Conservation (phyloP, 2,329 filamentous ascomycete species). For the Acrodontium crateriforme region DNA sequence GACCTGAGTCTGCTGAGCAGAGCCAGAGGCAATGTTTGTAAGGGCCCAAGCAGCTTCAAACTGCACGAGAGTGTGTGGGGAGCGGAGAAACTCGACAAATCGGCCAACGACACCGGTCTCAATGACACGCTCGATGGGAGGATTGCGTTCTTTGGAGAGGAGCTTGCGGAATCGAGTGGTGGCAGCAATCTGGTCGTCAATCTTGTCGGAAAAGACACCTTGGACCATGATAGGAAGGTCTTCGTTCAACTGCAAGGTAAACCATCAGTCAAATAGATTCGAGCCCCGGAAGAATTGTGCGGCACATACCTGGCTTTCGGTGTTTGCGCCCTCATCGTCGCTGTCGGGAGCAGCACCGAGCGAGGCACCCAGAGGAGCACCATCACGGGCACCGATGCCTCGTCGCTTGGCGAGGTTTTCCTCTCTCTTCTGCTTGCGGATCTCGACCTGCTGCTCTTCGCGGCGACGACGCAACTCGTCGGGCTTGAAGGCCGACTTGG, state of each 20-base stretch:
- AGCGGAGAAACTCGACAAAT: slow-evolving; percentile 96
- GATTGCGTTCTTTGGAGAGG: slow-evolving; percentile 95
- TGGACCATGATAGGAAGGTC: slow-evolving; percentile 97
- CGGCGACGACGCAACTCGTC: slow-evolving; percentile 96
- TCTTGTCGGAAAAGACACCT: slow-evolving; percentile 97
- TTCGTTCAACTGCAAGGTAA: slow-evolving; percentile 88
- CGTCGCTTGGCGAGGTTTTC: slow-evolving; percentile 97
- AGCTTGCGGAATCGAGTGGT: slow-evolving; percentile 98
- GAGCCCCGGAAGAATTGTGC: too few relatives aligned
- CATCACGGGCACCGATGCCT: slow-evolving; percentile 67
- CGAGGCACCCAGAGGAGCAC: slow-evolving; percentile 61
- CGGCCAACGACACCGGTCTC: slow-evolving; percentile 95
- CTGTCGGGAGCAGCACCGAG: slow-evolving; percentile 85
- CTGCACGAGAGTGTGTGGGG: slow-evolving; percentile 93
- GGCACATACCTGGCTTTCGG: slow-evolving; percentile 90
- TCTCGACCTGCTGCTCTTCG: slow-evolving; percentile 98
- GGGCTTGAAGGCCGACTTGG: slow-evolving; percentile 97
- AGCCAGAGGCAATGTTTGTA: slow-evolving; percentile 98
- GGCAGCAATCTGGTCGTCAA: slow-evolving; percentile 91
- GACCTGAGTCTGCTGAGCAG: slow-evolving; percentile 92
- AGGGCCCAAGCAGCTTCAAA: slow-evolving; percentile 98
- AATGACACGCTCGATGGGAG: slow-evolving; percentile 97
- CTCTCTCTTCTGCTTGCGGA: slow-evolving; percentile 95
- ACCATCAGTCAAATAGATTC: too few relatives aligned
- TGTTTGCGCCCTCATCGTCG: slow-evolving; percentile 90